phyloP scores from a whole-genome alignment of 495 filamentous ascomycete species.

The Aspergillus incahuasiensis region DNA sequence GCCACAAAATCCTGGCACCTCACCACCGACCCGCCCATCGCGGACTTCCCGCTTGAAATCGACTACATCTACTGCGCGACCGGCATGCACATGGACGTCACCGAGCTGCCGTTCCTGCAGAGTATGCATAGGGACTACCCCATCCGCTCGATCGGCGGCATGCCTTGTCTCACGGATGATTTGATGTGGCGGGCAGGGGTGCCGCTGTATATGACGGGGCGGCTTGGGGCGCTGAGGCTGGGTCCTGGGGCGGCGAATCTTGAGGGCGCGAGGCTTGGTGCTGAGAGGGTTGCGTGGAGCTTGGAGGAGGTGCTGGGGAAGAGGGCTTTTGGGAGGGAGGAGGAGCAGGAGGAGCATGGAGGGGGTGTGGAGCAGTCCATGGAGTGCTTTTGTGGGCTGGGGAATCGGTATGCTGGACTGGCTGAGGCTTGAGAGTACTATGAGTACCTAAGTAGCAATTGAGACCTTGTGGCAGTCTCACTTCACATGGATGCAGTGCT shows the following conservation, averaged over 20 bases:
- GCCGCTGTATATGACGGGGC: slow-evolving; percentile 57
- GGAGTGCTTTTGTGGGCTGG: slow-evolving; percentile 29
- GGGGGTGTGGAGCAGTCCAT: slow-evolving; percentile 6
- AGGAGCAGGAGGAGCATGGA: background rate
- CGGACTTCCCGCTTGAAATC: slow-evolving; percentile 45
- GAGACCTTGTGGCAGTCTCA: no score
- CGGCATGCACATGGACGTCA: slow-evolving; percentile 48
- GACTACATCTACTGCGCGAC: slow-evolving; percentile 66
- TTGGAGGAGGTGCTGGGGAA: slow-evolving; percentile 47
- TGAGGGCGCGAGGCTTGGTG: slow-evolving; percentile 58
- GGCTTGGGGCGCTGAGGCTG: slow-evolving; percentile 52
- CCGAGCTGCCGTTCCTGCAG: slow-evolving; percentile 45
- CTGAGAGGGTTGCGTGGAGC: slow-evolving; percentile 58
- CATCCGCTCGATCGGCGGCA: slow-evolving; percentile 46
- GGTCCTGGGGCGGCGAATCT: slow-evolving; percentile 60
- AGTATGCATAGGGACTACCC: slow-evolving; percentile 49
- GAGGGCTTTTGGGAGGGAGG: slow-evolving; percentile 5
- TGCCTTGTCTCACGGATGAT: slow-evolving; percentile 61
- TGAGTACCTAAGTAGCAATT: no score
- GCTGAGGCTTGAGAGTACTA: background rate
- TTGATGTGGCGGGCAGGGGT: slow-evolving; percentile 57
- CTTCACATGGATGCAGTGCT: no score
- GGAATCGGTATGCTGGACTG: slow-evolving; percentile 22
- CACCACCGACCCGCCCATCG: slow-evolving; percentile 43
- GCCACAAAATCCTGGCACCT: slow-evolving; percentile 46